Conservation (phyloP, 2,329 filamentous ascomycete genomes). For the Mycocentrospora acerina region DNA sequence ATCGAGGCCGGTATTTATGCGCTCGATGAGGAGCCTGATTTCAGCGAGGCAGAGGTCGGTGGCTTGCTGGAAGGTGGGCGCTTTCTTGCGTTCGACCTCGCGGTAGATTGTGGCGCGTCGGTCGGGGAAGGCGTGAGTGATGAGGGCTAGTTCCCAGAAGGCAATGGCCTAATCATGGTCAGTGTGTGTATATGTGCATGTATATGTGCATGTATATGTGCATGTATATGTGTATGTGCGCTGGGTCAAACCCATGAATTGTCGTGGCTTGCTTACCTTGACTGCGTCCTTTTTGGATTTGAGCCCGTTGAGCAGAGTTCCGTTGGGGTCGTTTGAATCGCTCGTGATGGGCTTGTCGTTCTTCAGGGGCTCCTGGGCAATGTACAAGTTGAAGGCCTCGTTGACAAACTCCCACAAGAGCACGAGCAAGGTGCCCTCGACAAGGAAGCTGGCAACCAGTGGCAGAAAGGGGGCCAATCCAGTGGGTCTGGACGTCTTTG, state of each 20-base stretch:
- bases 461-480: constrained; percentile 59
- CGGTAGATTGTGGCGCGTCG: constrained; percentile 80
- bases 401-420: constrained; percentile 78
- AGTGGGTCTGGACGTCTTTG: constrained; percentile 61
- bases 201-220: no score
- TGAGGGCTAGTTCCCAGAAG: constrained; percentile 85
- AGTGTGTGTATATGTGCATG: no score
- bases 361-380: constrained; percentile 80
- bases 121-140: constrained; percentile 72
- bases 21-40: constrained; percentile 65
- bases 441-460: constrained; percentile 54
- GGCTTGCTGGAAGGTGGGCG: constrained; percentile 80
- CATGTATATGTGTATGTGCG: no score
- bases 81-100: constrained; percentile 81
- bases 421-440: constrained; percentile 66
- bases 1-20: constrained; percentile 59
- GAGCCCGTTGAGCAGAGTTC: constrained; percentile 80
- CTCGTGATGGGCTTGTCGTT: constrained; percentile 79
- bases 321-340: constrained; percentile 88
- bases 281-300: constrained; percentile 79
- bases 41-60: constrained; percentile 68
- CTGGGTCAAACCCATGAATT: no score
- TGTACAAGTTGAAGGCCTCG: constrained; percentile 74
- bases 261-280: no score
- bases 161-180: constrained; percentile 65